A percentile compares a stretch with the other conserved stretches of the same genome.
phyloP scores from a whole-genome alignment of 768 basidiomycete genomes.

The Hirschioporus abietinus region DNA sequence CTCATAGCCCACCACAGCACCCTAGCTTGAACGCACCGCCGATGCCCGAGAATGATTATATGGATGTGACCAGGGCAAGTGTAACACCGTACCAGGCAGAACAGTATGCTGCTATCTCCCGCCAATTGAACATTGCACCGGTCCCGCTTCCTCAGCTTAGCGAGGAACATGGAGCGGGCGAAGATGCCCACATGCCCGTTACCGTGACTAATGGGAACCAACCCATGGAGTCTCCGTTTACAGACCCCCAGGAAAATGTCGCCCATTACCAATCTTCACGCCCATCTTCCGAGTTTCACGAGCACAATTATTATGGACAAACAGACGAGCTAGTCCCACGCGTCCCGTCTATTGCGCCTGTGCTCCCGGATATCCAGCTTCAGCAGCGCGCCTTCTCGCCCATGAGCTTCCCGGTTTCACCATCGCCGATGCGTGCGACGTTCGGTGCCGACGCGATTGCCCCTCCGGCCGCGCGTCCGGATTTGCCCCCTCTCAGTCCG shows the following conservation, averaged over 20 bases:
- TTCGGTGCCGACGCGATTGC: slow-evolving; percentile 11
- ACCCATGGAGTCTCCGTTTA: slow-evolving; percentile 23
- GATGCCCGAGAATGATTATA: slow-evolving; percentile 35
- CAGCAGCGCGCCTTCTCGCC: slow-evolving; percentile 39
- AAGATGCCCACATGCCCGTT: slow-evolving; percentile 28
- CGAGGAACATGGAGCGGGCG: slow-evolving; percentile 9
- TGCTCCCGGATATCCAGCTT: slow-evolving; percentile 46
- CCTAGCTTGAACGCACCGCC: not conserved
- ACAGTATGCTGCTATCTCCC: slow-evolving; percentile 69
- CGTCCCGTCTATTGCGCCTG: slow-evolving; percentile 46
- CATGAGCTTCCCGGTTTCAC: slow-evolving; percentile 20
- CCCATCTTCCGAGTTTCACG: slow-evolving; percentile 8
- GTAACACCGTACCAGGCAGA: slow-evolving; percentile 71
- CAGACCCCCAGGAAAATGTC: slow-evolving; percentile 16
- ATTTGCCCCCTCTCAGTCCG: slow-evolving; percentile 30
- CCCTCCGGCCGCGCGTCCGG: slow-evolving; percentile 13
- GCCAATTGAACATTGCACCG: slow-evolving; percentile 38
- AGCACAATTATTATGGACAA: slow-evolving; percentile 32
- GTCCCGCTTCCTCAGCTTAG: slow-evolving; percentile 20
- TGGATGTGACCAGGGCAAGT: slow-evolving; percentile 62
- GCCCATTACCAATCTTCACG: slow-evolving; percentile 24
- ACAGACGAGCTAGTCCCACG: slow-evolving; percentile 30
- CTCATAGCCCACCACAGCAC: slow-evolving; percentile 4
- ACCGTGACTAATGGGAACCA: slow-evolving; percentile 9
- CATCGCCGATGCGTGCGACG: slow-evolving; percentile 19